A percentile compares a stretch with the other conserved stretches of the same genome.
These are phyloP conservation scores for Penicillium brasilianum DNA, from an alignment of 2,329 filamentous ascomycete genomes.

Conservation along the genomic window DNA sequence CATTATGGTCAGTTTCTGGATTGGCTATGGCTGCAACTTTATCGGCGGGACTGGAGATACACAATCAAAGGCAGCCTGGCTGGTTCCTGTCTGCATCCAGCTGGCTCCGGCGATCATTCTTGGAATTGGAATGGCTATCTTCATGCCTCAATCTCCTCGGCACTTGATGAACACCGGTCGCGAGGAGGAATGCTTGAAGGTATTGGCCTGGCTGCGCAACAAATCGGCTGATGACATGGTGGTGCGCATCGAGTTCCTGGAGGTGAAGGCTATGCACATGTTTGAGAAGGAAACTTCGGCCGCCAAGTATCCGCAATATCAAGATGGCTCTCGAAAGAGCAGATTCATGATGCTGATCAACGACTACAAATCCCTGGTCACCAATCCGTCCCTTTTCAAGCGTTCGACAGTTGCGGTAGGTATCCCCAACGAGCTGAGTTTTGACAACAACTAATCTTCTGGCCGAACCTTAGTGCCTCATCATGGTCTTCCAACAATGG, in stretches of 20 bases:
- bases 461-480: slow-evolving; percentile 7
- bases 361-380: slow-evolving; percentile 19
- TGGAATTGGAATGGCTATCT: slow-evolving; percentile 70
- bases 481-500: slow-evolving; percentile 21
- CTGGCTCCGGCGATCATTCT: slow-evolving; percentile 68
- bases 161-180: slow-evolving; percentile 73
- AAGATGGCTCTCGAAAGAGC: slow-evolving; percentile 64
- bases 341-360: slow-evolving; percentile 24
- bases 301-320: slow-evolving; percentile 70
- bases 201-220: slow-evolving; percentile 67
- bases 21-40: slow-evolving; percentile 55
- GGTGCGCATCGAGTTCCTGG: slow-evolving; percentile 74
- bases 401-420: slow-evolving; percentile 54
- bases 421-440: slow-evolving; percentile 53
- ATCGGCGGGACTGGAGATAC: slow-evolving; percentile 62
- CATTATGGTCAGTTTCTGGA: slow-evolving; percentile 45
- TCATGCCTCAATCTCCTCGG: slow-evolving; percentile 77
- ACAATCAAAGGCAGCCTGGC: slow-evolving; percentile 52
- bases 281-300: slow-evolving; percentile 74
- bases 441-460: background rate
- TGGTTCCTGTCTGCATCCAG: slow-evolving; percentile 52
- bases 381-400: slow-evolving; percentile 52
- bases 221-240: slow-evolving; percentile 67
- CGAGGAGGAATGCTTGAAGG: slow-evolving; percentile 67
- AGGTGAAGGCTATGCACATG: slow-evolving; percentile 76